Percentiles rank a stretch among this genome's conserved stretches.
Conservation (phyloP, 805 yeast genomes). For the Lipomyces kockii region DNA sequence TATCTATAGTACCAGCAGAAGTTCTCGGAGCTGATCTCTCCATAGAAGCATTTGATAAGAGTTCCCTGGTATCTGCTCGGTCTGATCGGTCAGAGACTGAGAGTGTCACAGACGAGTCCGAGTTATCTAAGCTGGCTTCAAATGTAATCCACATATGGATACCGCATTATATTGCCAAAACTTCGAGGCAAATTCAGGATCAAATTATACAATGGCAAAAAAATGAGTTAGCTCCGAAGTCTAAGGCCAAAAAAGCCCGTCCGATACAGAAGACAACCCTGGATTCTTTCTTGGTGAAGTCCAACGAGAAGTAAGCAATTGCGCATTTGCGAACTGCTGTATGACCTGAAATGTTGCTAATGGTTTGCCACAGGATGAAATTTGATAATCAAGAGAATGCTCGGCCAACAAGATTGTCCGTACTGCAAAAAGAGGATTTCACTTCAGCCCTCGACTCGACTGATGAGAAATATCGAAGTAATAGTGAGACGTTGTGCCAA, state of each 20-base stretch:
- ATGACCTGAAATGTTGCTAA: too few relatives aligned
- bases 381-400: background rate
- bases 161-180: background rate
- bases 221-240: background rate
- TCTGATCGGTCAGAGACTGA: conserved; percentile 1
- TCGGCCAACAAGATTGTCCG: background rate
- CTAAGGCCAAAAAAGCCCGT: background rate
- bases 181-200: background rate
- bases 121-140: background rate
- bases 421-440: background rate
- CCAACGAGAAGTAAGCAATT: background rate
- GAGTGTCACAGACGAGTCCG: background rate
- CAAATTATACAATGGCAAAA: background rate
- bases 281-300: background rate
- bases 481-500: background rate
- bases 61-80: background rate
- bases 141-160: conserved; percentile 1
- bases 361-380: background rate
- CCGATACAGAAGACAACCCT: conserved; percentile 2
- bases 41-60: background rate
- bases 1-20: conserved; percentile 8
- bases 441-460: background rate
- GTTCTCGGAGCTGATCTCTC: conserved; percentile 5
- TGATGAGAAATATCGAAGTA: background rate
- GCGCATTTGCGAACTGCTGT: background rate